phyloP scores from a whole-genome alignment of 164 flowering plant species.

The Buxus sempervirens region DNA sequence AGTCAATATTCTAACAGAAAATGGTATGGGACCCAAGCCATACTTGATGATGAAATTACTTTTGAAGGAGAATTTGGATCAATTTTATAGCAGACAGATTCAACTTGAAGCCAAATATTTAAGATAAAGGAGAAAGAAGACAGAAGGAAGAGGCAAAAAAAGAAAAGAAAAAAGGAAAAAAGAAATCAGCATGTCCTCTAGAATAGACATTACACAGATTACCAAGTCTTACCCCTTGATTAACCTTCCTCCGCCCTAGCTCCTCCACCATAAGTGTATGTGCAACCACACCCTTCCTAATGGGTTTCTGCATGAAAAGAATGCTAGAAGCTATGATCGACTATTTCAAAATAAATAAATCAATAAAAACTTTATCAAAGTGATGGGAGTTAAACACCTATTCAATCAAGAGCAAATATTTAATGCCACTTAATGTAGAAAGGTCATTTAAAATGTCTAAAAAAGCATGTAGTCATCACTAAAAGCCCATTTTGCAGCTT shows the following conservation, averaged over 20 bases:
- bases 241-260: slow-evolving; percentile 69
- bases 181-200: not conserved
- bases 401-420: too few species aligned
- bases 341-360: not conserved
- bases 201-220: not conserved
- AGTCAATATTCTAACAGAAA: slow-evolving; percentile 4
- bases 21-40: not conserved
- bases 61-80: not conserved
- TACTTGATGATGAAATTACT: not conserved
- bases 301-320: slow-evolving; percentile 67
- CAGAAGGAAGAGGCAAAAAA: not conserved
- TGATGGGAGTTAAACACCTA: not conserved
- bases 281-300: slow-evolving; percentile 76
- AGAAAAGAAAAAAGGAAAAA: not conserved
- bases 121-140: too few species aligned
- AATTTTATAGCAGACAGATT: too few species aligned
- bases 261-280: slow-evolving; percentile 87
- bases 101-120: too few species aligned
- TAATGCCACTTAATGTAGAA: too few species aligned
- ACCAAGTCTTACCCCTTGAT: slow-evolving; percentile 51
- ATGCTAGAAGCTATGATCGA: not conserved
- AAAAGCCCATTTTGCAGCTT: too few species aligned
- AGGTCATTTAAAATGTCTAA: too few species aligned
- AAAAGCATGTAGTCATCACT: too few species aligned
- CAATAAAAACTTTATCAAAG: not conserved